Percentiles rank a stretch among this genome's conserved stretches.
Evolutionary conservation across 2,329 filamentous ascomycete genomes (phyloP).

Genomic region (Arthrobotrys iridis): DNA sequence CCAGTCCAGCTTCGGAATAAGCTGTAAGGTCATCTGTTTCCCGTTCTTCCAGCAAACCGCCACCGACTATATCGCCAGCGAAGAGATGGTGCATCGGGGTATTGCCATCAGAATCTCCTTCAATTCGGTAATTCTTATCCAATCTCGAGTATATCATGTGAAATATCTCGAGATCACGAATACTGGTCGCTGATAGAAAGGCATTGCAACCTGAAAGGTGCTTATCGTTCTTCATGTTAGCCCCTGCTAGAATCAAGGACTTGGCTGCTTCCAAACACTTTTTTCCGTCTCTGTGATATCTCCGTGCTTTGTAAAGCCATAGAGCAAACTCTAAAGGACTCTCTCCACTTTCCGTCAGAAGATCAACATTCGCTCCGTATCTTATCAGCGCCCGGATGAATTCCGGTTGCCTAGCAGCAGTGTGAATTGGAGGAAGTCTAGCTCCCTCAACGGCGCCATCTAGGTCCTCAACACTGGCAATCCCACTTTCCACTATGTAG

Average conservation of each 20-base stretch:
- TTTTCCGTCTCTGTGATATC: not conserved
- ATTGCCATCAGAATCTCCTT: not conserved
- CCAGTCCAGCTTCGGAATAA: not conserved
- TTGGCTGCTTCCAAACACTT: not conserved
- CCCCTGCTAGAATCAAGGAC: not conserved
- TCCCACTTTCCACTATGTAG: not conserved
- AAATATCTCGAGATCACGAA: not conserved
- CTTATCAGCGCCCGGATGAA: not conserved
- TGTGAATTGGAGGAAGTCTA: not conserved
- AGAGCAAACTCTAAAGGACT: not conserved
- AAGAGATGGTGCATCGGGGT: conserved; percentile 2
- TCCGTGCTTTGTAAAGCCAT: not conserved
- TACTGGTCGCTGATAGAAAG: not conserved
- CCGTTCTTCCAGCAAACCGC: not conserved
- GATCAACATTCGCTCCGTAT: not conserved
- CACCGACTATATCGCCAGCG: not conserved
- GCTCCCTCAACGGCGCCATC: not conserved
- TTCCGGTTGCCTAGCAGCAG: not conserved
- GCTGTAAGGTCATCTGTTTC: not conserved
- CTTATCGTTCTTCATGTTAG: not conserved
- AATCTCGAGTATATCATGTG: not conserved
- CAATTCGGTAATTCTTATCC: not conserved
- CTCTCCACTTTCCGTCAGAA: not conserved
- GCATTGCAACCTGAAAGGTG: not conserved
- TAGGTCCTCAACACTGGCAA: not conserved